Conservation (phyloP, 2,329 filamentous ascomycete species). For the Capronia americana region DNA sequence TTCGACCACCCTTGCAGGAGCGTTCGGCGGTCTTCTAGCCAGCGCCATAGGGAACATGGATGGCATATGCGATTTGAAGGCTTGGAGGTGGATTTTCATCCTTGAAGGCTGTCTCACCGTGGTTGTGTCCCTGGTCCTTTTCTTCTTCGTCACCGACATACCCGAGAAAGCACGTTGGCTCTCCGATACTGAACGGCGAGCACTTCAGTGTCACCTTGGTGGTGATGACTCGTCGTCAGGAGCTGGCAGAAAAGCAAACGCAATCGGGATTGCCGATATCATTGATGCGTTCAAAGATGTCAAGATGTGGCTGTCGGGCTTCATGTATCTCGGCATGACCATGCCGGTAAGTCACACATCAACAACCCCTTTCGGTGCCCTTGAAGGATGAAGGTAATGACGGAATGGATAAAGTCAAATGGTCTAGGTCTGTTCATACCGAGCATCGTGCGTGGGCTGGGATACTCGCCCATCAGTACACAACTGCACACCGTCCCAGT, state of each 20-base stretch:
- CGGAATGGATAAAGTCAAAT: background rate
- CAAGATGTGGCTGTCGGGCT: slow-evolving; percentile 5
- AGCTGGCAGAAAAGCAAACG: no score
- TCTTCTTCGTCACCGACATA: slow-evolving; percentile 44
- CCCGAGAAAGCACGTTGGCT: slow-evolving; percentile 40
- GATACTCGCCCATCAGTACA: slow-evolving; percentile 7
- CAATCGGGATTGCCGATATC: background rate
- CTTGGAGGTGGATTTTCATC: slow-evolving; percentile 48
- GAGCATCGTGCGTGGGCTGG: slow-evolving; percentile 1
- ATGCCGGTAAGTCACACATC: background rate
- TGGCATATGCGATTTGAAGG: slow-evolving; percentile 45
- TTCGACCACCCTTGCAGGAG: slow-evolving; percentile 49
- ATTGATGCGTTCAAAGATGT: slow-evolving; percentile 1
- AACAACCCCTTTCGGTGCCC: no score
- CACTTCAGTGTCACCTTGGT: background rate
- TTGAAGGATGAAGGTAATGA: background rate
- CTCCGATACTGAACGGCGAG: background rate
- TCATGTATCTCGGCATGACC: slow-evolving; percentile 8
- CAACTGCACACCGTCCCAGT: slow-evolving; percentile 5
- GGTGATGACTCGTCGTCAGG: background rate
- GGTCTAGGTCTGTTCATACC: slow-evolving; percentile 7
- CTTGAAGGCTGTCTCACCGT: slow-evolving; percentile 46
- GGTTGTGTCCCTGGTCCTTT: slow-evolving; percentile 39
- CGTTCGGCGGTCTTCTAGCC: slow-evolving; percentile 57
- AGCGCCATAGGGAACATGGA: slow-evolving; percentile 60